Conservation (phyloP, 805 yeast species). For the Saccharomycopsis amapae region DNA sequence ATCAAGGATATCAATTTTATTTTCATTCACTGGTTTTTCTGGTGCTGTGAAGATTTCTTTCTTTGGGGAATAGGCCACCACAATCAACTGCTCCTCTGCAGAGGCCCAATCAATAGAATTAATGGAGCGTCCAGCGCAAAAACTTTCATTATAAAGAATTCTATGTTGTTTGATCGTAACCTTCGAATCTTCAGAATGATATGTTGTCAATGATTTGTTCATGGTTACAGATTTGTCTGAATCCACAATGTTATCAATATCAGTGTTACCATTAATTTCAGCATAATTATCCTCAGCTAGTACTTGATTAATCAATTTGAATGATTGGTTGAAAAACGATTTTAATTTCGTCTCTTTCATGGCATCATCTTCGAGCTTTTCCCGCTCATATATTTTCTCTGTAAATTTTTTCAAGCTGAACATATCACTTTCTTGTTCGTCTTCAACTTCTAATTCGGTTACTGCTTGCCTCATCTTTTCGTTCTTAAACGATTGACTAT, state of each 20-base stretch:
- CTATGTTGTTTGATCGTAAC: constrained; percentile 2
- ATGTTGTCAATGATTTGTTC: background rate
- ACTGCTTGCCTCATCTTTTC: background rate
- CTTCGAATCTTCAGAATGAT: constrained; percentile 2
- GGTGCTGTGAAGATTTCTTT: background rate
- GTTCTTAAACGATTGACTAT: background rate
- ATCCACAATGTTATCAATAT: background rate
- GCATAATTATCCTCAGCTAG: constrained; percentile 12
- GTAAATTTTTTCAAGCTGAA: constrained; percentile 1
- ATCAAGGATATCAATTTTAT: background rate
- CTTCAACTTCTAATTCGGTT: background rate
- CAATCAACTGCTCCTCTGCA: constrained; percentile 20
- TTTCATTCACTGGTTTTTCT: background rate
- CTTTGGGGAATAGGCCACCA: constrained; percentile 13
- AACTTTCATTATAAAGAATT: constrained; percentile 5
- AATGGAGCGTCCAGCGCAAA: constrained; percentile 11
- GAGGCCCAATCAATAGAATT: constrained; percentile 23
- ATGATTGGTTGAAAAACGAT: constrained; percentile 14
- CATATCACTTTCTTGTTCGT: background rate
- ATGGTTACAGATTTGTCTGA: background rate
- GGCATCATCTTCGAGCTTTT: background rate
- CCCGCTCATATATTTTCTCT: background rate
- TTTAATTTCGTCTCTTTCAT: constrained; percentile 2
- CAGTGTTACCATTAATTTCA: background rate
- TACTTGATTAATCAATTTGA: constrained; percentile 17